Evolutionary conservation across 768 basidiomycete species (phyloP), one percentile per base, ranked within the genome.

Genomic region (Panaeolus cyanescens): DNA sequence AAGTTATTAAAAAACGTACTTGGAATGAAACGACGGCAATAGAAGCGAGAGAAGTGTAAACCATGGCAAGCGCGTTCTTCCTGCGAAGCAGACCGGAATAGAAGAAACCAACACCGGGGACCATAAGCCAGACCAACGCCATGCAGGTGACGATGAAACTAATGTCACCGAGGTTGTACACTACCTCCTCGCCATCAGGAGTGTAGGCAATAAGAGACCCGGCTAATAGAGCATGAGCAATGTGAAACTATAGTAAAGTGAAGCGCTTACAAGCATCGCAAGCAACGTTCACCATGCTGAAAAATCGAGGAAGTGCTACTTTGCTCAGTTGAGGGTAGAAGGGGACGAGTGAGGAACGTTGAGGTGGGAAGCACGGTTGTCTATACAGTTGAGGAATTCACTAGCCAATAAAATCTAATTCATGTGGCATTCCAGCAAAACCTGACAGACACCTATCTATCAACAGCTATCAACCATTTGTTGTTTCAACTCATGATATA

Each of bases 61-160:
- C 90, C 88, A 96, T 92, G 37, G 88, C 90, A 19, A 98, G 81
- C 0, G 96, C 96, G 67, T 97, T 97, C 77, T 99, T 99, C 62
- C 96, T 80, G 54, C 96, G 79, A 31, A 97, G 83, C 32, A 99
- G 84, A 64, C 93, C 96, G 13, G 93, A 91, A 74, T 96, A 97
- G 77, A 93, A 93, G 75, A 85, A 92, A 53, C 93, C 92, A 53
- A 95, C 87, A 54, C 90, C 91, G 9, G 90, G 90, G 70, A 92
- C 85, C 91, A 93, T 93, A 64, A 93, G 79, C 82, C 83, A 94
- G 33, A 94, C 93, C 63, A 95, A 80, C 25, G 93, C 95, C 17
- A 85, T 94, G 28, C 86, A 85, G 3, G 85, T 74, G 58, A 95
- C 77, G 39, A 87, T 77, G 89, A 80, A 85, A 15, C 76, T 78